phyloP scores from a whole-genome alignment of 1,139 yeast genomes.

The Sugiyamaella grinbergsii region DNA sequence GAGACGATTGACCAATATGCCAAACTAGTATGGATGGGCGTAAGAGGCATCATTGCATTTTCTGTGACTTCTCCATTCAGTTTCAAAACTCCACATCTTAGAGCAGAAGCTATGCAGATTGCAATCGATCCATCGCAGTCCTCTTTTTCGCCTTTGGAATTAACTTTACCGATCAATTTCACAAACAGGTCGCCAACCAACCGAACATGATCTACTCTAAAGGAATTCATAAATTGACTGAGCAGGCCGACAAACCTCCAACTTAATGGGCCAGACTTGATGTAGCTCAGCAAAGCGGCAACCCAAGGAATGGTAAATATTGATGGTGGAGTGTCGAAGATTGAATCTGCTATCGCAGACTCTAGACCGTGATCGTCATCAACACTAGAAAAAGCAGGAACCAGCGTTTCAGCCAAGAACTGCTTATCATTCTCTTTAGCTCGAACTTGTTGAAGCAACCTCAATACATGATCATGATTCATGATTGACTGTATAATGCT shows the following conservation, averaged over 20 bases:
- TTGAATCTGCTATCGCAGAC: conserved; percentile 13
- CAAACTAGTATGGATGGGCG: conserved; percentile 13
- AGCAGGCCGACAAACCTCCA: conserved; percentile 1
- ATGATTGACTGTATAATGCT: no score
- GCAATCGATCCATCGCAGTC: not conserved
- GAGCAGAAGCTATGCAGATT: conserved; percentile 8
- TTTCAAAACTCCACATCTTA: conserved; percentile 2
- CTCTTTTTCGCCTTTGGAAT: not conserved
- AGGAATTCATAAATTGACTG: conserved; percentile 6
- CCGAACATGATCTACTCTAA: conserved; percentile 16
- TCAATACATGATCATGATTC: not conserved
- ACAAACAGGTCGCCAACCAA: conserved; percentile 2
- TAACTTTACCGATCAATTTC: not conserved
- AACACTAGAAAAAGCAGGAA: conserved; percentile 11
- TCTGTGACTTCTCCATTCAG: not conserved
- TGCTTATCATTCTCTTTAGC: conserved; percentile 10
- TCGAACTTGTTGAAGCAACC: conserved; percentile 15
- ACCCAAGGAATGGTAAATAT: conserved; percentile 22
- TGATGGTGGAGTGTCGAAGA: conserved; percentile 8
- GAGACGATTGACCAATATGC: conserved; percentile 15
- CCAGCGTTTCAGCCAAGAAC: conserved; percentile 6
- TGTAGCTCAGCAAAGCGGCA: conserved; percentile 11
- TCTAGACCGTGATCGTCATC: not conserved
- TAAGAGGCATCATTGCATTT: not conserved
- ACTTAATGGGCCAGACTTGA: not conserved